These are phyloP conservation scores for Leptographium flavum DNA, from an alignment of 2,329 filamentous ascomycete species.

Conservation along the genomic window DNA sequence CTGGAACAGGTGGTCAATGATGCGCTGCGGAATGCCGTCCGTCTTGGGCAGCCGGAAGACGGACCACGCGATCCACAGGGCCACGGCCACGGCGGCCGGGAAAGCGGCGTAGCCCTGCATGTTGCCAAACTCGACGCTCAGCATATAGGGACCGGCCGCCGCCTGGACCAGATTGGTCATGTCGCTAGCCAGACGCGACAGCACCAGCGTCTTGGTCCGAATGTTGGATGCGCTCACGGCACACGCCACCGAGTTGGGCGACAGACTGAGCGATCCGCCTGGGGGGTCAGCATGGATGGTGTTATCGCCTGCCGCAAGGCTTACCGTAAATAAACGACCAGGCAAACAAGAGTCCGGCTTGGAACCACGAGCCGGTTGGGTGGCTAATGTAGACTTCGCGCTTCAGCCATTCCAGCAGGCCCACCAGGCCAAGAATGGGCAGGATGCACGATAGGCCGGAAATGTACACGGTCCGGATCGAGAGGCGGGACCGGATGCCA, in stretches of 20 bases:
- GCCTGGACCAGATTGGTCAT: constrained; percentile 10
- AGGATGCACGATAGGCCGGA: constrained; percentile 20
- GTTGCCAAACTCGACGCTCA: constrained; percentile 9
- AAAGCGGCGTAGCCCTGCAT: constrained; percentile 10
- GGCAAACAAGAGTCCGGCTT: constrained; percentile 26
- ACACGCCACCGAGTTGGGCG: constrained; percentile 12
- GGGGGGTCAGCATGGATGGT: not conserved
- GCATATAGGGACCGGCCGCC: constrained; percentile 12
- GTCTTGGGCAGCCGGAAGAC: constrained; percentile 10
- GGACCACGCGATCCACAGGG: constrained; percentile 9
- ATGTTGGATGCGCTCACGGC: constrained; percentile 9
- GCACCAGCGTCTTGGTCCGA: constrained; percentile 11
- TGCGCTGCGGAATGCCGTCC: constrained; percentile 10
- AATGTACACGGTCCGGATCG: constrained; percentile 28
- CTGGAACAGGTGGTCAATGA: constrained; percentile 11
- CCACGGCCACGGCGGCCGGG: constrained; percentile 4
- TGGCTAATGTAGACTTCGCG: constrained; percentile 17
- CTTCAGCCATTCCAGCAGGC: constrained; percentile 24
- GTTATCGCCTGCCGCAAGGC: not conserved
- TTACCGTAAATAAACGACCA: constrained; percentile 21
- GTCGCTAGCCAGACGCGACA: constrained; percentile 10
- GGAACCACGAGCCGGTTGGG: constrained; percentile 19
- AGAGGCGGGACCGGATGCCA: constrained; percentile 23
- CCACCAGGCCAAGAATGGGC: constrained; percentile 24
- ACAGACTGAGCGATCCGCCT: constrained; percentile 10